Base-by-base conservation (phyloP, 495 filamentous ascomycete species). In the Xylaria sp. region DNA sequence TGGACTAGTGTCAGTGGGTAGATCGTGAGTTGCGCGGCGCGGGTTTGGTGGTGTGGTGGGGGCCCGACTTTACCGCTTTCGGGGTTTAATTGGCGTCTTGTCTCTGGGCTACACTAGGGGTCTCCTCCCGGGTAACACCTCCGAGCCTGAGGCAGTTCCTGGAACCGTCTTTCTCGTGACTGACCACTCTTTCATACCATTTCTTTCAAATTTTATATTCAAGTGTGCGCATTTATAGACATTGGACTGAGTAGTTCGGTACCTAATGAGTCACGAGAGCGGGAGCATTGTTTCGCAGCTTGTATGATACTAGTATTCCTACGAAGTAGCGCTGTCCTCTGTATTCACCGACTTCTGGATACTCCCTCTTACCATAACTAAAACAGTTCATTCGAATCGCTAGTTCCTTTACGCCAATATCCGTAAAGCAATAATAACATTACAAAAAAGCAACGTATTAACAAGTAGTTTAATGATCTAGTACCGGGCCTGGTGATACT, bases 11-110 rank as follows among this genome's bases (percentile, higher is more conserved):
- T n/a, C n/a, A n/a, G n/a, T n/a, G n/a, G n/a, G 29, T 35, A 33
- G 29, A 50, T 65, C 24, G 40, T 17, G 29, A 31, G 43, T 40
- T 35, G 41, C 40, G n/a, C 61, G 41, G n/a, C n/a, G 59, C 33
- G 21, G 59, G 1, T 24, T 19, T 1, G n/a, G n/a, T n/a, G n/a
- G n/a, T n/a, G 41, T 46, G 40, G 61, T 64, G 61, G 61, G 41
- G 41, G 31, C 26, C 61, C 3, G 41, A 31, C 41, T 21, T 64
- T 63, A 11, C 41, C 61, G 61, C 21, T 63, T 63, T 63, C 24
- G 61, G 46, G 41, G 2, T 48, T 63, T 63, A 63, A 46, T 63
- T 63, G 24, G 61, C 19, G 21, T 58, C 55, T 35, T n/a, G n/a
- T n/a, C 21, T 26, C 33, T 19, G 61, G 57, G 31, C 19, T 12